Conservation (phyloP, 371 early-diverging fungal genomes). For the Mucor velutinosus region DNA sequence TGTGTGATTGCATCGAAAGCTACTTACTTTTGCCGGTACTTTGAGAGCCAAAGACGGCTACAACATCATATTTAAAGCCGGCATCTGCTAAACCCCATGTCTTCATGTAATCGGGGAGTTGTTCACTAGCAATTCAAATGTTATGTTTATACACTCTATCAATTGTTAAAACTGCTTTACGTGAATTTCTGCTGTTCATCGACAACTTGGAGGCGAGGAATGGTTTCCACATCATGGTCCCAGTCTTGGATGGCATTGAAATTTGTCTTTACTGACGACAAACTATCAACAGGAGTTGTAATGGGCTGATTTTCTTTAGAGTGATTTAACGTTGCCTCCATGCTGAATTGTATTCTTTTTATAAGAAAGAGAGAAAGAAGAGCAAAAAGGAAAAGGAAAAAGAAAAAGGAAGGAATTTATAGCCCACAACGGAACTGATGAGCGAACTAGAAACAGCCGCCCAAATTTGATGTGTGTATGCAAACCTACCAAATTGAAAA, state of each 20-base stretch:
- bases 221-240: constrained; percentile 34
- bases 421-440: background rate
- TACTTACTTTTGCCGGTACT: constrained; percentile 95
- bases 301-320: background rate
- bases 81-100: constrained; percentile 83
- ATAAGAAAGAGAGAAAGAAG: background rate
- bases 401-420: background rate
- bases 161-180: constrained; percentile 46
- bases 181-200: constrained; percentile 85
- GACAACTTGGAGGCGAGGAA: constrained; percentile 79
- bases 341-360: background rate
- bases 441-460: background rate
- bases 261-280: background rate
- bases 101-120: constrained; percentile 73
- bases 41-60: constrained; percentile 98
- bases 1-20: background rate
- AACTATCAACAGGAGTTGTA: background rate
- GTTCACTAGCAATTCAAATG: constrained; percentile 44
- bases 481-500: background rate
- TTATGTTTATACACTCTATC: background rate
- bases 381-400: background rate
- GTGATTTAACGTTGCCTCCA: background rate
- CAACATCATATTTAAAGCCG: constrained; percentile 95
- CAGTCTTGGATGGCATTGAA: constrained; percentile 16
- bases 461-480: constrained; percentile 2